Conservation (phyloP, 257 asterid species). For the Orobanche coerulescens region DNA sequence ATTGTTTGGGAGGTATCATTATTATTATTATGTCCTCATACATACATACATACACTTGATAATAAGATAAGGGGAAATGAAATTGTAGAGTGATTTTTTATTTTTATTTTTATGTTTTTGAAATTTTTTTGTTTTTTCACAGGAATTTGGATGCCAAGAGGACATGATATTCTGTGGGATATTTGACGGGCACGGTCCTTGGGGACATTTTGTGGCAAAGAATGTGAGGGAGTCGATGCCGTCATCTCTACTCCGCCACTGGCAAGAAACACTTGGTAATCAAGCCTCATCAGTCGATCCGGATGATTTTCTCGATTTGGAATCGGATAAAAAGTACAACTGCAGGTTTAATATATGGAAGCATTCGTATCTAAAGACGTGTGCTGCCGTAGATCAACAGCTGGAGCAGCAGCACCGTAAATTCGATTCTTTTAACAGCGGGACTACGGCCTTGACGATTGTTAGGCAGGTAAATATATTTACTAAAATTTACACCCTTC, state of each 20-base stretch:
- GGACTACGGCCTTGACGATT: slow-evolving; percentile 65
- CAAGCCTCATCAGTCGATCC: slow-evolving; percentile 55
- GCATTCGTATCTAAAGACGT: slow-evolving; percentile 69
- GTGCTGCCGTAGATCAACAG: slow-evolving; percentile 81
- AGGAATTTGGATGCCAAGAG: slow-evolving; percentile 95
- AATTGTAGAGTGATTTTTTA: too few species aligned
- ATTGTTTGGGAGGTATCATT: slow-evolving; percentile 68
- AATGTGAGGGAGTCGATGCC: slow-evolving; percentile 65
- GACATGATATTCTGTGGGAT: slow-evolving; percentile 93
- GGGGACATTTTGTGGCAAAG: slow-evolving; percentile 90
- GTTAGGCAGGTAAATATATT: slow-evolving; percentile 55
- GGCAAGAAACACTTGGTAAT: slow-evolving; percentile 73
- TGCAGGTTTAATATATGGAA: slow-evolving; percentile 72
- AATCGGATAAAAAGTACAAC: slow-evolving; percentile 45
- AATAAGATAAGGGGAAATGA: too few species aligned
- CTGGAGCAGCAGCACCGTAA: slow-evolving; percentile 58
- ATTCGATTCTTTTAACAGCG: slow-evolving; percentile 70
- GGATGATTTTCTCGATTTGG: slow-evolving; percentile 40
- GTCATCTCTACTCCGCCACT: slow-evolving; percentile 48
- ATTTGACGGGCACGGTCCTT: slow-evolving; percentile 89
- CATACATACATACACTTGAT: neutral
- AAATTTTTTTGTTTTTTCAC: neutral
- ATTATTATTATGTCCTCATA: neutral
- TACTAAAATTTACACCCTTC: too few species aligned
- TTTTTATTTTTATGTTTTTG: neutral